Evolutionary conservation across 2,329 filamentous ascomycete genomes (phyloP).

Genomic region (Calonectria pauciramosa): DNA sequence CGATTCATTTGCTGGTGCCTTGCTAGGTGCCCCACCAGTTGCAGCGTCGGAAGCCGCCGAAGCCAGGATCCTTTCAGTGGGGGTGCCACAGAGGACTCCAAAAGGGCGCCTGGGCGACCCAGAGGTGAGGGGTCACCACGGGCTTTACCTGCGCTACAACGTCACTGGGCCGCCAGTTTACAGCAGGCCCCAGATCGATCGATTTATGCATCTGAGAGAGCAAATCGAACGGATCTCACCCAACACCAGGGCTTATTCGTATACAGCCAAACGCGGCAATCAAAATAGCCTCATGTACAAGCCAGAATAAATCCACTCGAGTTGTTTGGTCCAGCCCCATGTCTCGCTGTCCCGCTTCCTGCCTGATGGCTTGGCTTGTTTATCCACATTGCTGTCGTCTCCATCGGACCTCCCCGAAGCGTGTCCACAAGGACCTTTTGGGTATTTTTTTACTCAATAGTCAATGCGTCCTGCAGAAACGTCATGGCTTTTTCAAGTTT

Average conservation of each 20-base stretch:
- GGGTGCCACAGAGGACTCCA: background rate
- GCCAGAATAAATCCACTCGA: background rate
- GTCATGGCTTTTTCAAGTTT: background rate
- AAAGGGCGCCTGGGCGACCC: background rate
- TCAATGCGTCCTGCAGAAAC: slow-evolving; percentile 1
- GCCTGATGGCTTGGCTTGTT: background rate
- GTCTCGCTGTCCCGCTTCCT: background rate
- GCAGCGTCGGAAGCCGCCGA: slow-evolving; percentile 42
- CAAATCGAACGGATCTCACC: background rate
- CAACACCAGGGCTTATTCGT: slow-evolving; percentile 1
- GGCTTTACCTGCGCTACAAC: slow-evolving; percentile 13
- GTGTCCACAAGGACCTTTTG: background rate
- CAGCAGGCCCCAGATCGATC: background rate
- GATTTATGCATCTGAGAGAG: background rate
- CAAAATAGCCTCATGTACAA: background rate
- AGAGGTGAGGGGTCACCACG: background rate
- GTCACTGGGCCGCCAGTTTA: background rate
- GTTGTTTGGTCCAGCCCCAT: background rate
- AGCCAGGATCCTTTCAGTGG: slow-evolving; percentile 23
- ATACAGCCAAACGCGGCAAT: background rate
- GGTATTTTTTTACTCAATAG: background rate
- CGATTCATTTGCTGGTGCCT: slow-evolving; percentile 29
- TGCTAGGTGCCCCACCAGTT: slow-evolving; percentile 30
- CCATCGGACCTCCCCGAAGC: slow-evolving; percentile 20
- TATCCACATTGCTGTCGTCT: background rate